A percentile compares a stretch with the other conserved stretches of the same genome.
Evolutionary conservation across 2,329 filamentous ascomycete genomes (phyloP).

Genomic region (Fusarium sp.): DNA sequence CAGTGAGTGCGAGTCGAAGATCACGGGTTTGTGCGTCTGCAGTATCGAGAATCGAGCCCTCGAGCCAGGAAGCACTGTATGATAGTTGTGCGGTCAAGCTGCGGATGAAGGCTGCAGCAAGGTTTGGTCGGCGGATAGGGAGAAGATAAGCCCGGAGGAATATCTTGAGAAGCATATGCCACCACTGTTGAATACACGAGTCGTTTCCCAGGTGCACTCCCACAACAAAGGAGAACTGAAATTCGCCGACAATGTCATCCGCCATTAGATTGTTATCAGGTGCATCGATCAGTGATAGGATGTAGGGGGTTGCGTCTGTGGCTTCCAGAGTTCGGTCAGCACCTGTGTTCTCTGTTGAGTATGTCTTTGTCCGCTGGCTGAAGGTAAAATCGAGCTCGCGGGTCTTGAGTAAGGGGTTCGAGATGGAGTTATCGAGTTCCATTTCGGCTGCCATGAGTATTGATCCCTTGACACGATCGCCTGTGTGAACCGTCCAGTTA

Average conservation of each 20-base stretch:
- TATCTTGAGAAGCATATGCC: constrained; percentile 66
- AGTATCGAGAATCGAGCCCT: constrained; percentile 60
- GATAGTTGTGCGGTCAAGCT: constrained; percentile 69
- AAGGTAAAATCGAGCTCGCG: constrained; percentile 66
- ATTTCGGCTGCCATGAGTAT: constrained; percentile 56
- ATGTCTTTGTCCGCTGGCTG: constrained; percentile 59
- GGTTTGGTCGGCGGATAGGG: constrained; percentile 57
- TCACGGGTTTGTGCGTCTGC: constrained; percentile 51
- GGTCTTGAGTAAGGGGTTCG: constrained; percentile 51
- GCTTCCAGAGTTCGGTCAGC: constrained; percentile 61
- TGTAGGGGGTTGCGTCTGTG: constrained; percentile 64
- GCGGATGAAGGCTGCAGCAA: constrained; percentile 64
- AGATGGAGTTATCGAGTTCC: constrained; percentile 59
- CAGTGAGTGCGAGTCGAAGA: constrained; percentile 64
- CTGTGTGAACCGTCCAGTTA: constrained; percentile 69
- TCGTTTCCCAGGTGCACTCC: constrained; percentile 72
- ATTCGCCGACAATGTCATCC: constrained; percentile 69
- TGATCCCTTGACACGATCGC: constrained; percentile 65
- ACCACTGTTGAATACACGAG: constrained; percentile 74
- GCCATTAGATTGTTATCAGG: constrained; percentile 47
- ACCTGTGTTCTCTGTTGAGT: constrained; percentile 56
- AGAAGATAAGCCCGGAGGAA: constrained; percentile 67
- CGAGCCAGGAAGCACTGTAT: constrained; percentile 66
- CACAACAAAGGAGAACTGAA: constrained; percentile 72
- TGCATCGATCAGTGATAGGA: constrained; percentile 58